Evolutionary conservation across 176 grass and related monocot genomes (phyloP).

Genomic region (Paspalum notatum): DNA sequence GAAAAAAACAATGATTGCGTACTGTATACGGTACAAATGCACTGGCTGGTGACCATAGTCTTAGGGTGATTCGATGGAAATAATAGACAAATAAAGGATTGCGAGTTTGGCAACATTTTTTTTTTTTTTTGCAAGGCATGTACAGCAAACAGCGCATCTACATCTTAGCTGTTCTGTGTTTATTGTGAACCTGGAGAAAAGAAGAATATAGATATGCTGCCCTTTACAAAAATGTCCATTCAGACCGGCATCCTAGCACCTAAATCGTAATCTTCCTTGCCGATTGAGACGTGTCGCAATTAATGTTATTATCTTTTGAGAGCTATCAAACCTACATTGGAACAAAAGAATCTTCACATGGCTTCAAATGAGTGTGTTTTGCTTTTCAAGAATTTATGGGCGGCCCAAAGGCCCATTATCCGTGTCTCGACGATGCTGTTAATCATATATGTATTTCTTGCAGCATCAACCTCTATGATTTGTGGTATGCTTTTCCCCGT

Average conservation of each 20-base stretch:
- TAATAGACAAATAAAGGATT: constrained; percentile 2
- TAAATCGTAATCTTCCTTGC: constrained; percentile 5
- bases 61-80: neutral
- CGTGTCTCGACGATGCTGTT: neutral
- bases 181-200: constrained; percentile 19
- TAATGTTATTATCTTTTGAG: constrained; percentile 29
- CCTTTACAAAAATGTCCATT: constrained; percentile 22
- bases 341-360: constrained; percentile 10
- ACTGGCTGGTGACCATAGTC: too few species aligned
- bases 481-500: neutral
- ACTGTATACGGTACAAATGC: too few species aligned
- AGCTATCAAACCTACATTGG: constrained; percentile 34
- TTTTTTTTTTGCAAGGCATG: constrained; percentile 1
- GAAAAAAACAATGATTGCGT: too few species aligned
- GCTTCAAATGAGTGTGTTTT: constrained; percentile 21
- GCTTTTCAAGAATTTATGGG: constrained; percentile 7
- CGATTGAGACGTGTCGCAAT: neutral
- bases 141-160: constrained; percentile 1
- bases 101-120: neutral
- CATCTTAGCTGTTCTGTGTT: constrained; percentile 20
- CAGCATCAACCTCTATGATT: constrained; percentile 4
- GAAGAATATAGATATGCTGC: neutral
- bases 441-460: constrained; percentile 14
- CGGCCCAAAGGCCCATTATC: constrained; percentile 11
- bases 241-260: constrained; percentile 16